A percentile compares a stretch with the other conserved stretches of the same genome.
Conservation (phyloP, 139 green algal species). For the Chlamydomonas incerta region DNA sequence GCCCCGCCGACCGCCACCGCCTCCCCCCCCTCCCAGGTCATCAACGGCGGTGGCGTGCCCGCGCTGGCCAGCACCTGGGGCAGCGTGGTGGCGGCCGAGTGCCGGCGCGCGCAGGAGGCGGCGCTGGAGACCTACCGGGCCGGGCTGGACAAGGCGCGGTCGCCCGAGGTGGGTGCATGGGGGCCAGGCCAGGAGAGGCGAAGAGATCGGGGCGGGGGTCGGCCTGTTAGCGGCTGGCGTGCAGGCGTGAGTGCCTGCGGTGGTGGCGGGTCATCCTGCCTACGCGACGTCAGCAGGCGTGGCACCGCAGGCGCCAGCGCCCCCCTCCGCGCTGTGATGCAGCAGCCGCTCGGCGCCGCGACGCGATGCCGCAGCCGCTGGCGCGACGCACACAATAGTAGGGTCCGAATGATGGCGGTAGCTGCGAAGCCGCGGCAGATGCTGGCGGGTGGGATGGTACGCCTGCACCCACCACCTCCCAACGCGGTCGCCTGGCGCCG, state of each 20-base stretch:
- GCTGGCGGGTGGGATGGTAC: too few species aligned
- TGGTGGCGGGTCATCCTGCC: too few species aligned
- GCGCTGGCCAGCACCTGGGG: conserved; percentile 43
- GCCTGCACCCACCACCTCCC: too few species aligned
- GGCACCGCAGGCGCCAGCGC: too few species aligned
- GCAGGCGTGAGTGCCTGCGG: background rate
- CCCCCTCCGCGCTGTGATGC: too few species aligned
- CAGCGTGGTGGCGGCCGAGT: conserved; percentile 56
- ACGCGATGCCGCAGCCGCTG: too few species aligned
- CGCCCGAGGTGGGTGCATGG: background rate
- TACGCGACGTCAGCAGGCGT: too few species aligned
- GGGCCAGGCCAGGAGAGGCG: background rate
- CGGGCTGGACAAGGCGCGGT: conserved; percentile 7
- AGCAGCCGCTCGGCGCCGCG: too few species aligned
- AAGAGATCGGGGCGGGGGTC: background rate
- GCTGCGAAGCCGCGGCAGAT: too few species aligned
- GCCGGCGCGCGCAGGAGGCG: conserved; percentile 51
- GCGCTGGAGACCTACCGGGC: conserved; percentile 47
- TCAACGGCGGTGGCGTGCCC: conserved; percentile 86
- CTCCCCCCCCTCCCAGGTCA: conserved; percentile 51
- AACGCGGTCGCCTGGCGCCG: too few species aligned
- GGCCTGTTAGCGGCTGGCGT: background rate
- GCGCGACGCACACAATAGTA: too few species aligned
- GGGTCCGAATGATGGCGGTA: too few species aligned
- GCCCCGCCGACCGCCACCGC: conserved; percentile 71